Evolutionary conservation across 2,329 filamentous ascomycete species (phyloP), one percentile per base, ranked within the genome.

Genomic region (Coniochaeta hoffmannii): DNA sequence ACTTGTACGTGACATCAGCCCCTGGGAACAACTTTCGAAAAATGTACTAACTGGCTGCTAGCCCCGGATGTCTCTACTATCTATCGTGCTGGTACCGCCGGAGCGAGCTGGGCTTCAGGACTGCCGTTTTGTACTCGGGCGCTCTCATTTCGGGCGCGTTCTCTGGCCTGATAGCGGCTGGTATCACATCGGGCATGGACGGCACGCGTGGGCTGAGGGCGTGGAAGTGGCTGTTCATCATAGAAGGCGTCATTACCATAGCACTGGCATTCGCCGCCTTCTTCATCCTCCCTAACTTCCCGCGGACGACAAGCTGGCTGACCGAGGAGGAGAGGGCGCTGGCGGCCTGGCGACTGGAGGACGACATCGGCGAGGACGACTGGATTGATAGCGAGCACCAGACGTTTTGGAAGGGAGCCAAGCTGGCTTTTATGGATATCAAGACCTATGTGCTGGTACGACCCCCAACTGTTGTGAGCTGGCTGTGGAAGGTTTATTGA

Each of bases 161-260:
- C 63, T 84, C 82, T 1, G 85, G 83, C 1, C 63, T 82, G 10
- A 76, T 83, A 38, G 73, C 78, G 2, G 79, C 79, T 0, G 81
- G 85, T 3, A 86, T 89, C 56, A 80, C 79, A 0, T 71, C 71
- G 19, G 78, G 82, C 52, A 78, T 88, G 72, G 76, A 85, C 56
- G 75, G 78, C 5, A 66, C 70, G 2, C 68, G 68, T 9, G 85
- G 83, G 0, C 67, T 85, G 1, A 68, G 74, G 5, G 82, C 82
- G 1, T 88, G 83, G 83, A 72, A 80, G 15, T 85, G 81, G 83
- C 72, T 87, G 0, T 87, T 87, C 68, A 85, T 87, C 52, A 80
- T 87, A 28, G 83, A 87, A 65, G 85, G 84, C 14, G 71, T 73
- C 1, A 75, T 83, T 53, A 87, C 83, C 1, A 70, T 87, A 28